phyloP scores from a whole-genome alignment of 306 rosid genomes.

The Corylus americana region DNA sequence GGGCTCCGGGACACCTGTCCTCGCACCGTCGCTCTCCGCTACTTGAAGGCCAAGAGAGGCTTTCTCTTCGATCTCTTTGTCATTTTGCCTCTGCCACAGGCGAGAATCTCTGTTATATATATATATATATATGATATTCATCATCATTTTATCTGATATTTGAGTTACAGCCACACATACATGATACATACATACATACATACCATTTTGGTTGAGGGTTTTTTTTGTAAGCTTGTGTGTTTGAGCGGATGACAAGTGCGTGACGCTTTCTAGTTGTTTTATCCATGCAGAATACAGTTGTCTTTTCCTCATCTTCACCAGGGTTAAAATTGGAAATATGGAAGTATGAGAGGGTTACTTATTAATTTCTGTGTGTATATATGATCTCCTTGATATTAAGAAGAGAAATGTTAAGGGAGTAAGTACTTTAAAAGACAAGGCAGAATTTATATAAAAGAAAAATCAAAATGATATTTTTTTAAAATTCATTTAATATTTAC shows the following conservation, averaged over 20 bases:
- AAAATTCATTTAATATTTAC: too few species aligned
- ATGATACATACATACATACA: neutral
- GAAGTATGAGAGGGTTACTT: neutral
- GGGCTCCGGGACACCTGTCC: conserved; percentile 39
- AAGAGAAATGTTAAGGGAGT: too few species aligned
- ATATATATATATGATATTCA: neutral
- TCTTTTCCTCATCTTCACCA: conserved; percentile 16
- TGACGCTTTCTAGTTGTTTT: conserved; percentile 11
- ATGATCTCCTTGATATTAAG: too few species aligned
- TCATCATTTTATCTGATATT: neutral
- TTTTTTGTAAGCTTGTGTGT: neutral
- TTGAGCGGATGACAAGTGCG: conserved; percentile 24
- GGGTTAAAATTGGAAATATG: neutral
- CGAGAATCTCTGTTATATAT: conserved; percentile 12
- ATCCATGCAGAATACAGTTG: conserved; percentile 24
- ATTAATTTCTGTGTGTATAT: too few species aligned
- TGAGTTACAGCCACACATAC: neutral
- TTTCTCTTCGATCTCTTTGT: conserved; percentile 84
- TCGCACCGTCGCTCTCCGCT: conserved; percentile 54
- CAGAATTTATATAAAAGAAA: too few species aligned
- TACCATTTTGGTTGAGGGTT: neutral
- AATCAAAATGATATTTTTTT: too few species aligned
- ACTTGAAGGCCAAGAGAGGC: conserved; percentile 50
- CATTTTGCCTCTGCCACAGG: conserved; percentile 93
- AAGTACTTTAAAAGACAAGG: too few species aligned